phyloP scores from a whole-genome alignment of 345 rosid species.

The Draba incana region DNA sequence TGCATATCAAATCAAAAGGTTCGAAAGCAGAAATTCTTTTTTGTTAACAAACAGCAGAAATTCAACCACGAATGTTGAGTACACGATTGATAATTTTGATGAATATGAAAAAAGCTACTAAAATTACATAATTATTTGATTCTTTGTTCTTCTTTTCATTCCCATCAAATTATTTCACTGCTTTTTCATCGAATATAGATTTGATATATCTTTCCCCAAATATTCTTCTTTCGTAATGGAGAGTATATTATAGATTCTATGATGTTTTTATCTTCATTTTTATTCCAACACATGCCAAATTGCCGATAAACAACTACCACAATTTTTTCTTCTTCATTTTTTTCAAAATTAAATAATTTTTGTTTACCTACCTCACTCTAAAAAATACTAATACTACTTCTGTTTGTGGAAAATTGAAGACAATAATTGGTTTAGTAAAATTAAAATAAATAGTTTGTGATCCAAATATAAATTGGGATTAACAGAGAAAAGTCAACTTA shows the following conservation, averaged over 20 bases:
- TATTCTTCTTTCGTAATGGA: not conserved
- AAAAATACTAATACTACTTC: too few species aligned
- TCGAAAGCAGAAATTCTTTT: too few species aligned
- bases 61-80: not conserved
- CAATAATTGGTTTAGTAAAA: too few species aligned
- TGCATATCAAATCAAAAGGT: not conserved
- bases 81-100: not conserved
- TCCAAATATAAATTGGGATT: not conserved
- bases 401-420: too few species aligned
- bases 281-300: not conserved
- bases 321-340: not conserved
- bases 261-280: not conserved
- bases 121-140: not conserved
- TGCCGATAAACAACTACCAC: not conserved
- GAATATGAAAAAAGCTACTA: too few species aligned
- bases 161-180: conserved; percentile 1
- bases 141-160: not conserved
- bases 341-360: too few species aligned
- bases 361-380: too few species aligned
- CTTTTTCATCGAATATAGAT: conserved; percentile 6
- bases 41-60: not conserved
- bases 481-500: conserved; percentile 32
- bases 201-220: not conserved
- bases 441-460: too few species aligned
- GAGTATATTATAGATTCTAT: not conserved